phyloP scores from a whole-genome alignment of 2,329 filamentous ascomycete species.

The Dothideomycetidae sp. region DNA sequence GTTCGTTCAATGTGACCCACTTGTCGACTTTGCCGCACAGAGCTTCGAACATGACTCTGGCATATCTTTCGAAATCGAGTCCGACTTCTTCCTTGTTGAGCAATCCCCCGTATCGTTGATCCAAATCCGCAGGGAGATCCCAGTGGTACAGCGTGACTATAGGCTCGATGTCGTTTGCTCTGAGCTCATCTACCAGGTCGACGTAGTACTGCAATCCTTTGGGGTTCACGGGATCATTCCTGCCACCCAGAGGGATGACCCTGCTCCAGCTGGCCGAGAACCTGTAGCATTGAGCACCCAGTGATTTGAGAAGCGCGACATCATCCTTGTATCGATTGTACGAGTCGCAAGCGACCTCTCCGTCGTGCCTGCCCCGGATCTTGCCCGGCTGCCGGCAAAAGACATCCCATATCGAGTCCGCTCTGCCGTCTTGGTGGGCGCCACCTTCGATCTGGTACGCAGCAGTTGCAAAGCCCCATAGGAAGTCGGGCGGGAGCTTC shows the following conservation, averaged over 20 bases:
- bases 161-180: conserved; percentile 61
- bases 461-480: conserved; percentile 30
- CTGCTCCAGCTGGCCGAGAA: conserved; percentile 66
- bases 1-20: conserved; percentile 78
- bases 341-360: conserved; percentile 70
- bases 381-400: conserved; percentile 71
- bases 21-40: conserved; percentile 62
- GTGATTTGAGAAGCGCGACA: conserved; percentile 59
- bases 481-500: conserved; percentile 24
- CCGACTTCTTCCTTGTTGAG: conserved; percentile 72
- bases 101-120: conserved; percentile 69
- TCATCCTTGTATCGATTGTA: conserved; percentile 70
- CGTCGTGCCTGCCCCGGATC: conserved; percentile 63
- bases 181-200: conserved; percentile 63
- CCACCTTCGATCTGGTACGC: conserved; percentile 75
- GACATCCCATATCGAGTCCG: conserved; percentile 78
- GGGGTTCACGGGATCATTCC: conserved; percentile 67
- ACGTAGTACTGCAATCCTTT: conserved; percentile 64
- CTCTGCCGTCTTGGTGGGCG: conserved; percentile 59
- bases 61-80: conserved; percentile 66
- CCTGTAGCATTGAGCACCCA: conserved; percentile 62
- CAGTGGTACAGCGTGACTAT: conserved; percentile 47
- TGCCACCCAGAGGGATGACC: conserved; percentile 63
- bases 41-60: conserved; percentile 58
- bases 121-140: conserved; percentile 63